Base-by-base conservation (phyloP, 2,329 filamentous ascomycete genomes). In the Monascus ruber region DNA sequence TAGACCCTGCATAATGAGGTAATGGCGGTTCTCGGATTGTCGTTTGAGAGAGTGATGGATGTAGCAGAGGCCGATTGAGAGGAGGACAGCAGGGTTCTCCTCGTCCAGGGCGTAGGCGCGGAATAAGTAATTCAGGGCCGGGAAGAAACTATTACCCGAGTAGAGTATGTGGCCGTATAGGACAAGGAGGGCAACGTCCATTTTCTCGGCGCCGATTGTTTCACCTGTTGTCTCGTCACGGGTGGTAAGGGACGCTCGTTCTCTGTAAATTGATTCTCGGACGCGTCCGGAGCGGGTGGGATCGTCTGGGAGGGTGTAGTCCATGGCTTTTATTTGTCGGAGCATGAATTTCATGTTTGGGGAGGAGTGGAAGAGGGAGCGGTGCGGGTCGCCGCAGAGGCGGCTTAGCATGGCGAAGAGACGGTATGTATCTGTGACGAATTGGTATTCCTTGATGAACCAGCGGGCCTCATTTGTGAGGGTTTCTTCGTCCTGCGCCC, bases 161-260 rank as follows among this genome's bases (percentile, higher is more conserved):
- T 86, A 87, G 4, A 95, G 71, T 43, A 95, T 86, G 55, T 96
- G 85, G 0, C 85, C 91, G 55, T 95, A 96, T 1, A 94, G 73
- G 58, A 88, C 83, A 8, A 98, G 73, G 6, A 96, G 71, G 25
- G 81, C 82, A 5, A 87, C 76, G 56, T 96, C 88, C 45, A 93
- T 71, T 9, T 74, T 66, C 7, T 60, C 51, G 1, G 61, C 62
- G 2, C 52, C 51, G 9, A 65, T 57, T 27, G 48, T 48, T 28
- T 65, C 52, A 5, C 59, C 62, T 2, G 50, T 44, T 38, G 50
- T 44, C 39, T 59, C 59, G 34, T 65, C 54, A 29, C 56, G 57
- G 5, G 60, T 63, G 1, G 60, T 56, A 6, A 65, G 50, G 26
- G 67, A 52, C 11, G 61, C 60, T 17, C 62, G 65, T 36, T 70